A percentile compares a stretch with the other conserved stretches of the same genome.
phyloP scores from a whole-genome alignment of 2,329 filamentous ascomycete species.

The Botryotinia calthae region DNA sequence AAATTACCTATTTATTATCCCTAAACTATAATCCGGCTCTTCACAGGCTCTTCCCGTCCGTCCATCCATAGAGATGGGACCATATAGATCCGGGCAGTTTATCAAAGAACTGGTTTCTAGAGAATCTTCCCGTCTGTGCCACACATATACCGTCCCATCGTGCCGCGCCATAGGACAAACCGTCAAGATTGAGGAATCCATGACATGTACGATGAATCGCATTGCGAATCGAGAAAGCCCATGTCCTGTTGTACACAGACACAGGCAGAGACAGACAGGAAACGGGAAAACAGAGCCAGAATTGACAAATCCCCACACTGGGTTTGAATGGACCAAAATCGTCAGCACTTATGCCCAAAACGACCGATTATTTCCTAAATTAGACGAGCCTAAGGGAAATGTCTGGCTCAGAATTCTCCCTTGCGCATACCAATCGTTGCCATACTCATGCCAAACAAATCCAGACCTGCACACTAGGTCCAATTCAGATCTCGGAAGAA shows the following conservation, averaged over 20 bases:
- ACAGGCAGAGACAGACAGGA: background rate
- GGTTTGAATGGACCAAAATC: background rate
- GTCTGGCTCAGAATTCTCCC: background rate
- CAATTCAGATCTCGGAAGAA: background rate
- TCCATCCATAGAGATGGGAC: background rate
- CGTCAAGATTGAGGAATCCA: background rate
- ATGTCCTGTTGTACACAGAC: background rate
- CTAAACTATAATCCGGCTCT: background rate
- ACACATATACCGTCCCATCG: background rate
- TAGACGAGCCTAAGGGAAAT: background rate
- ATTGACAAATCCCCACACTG: background rate
- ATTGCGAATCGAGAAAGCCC: background rate
- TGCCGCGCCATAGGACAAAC: background rate
- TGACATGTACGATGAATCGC: background rate
- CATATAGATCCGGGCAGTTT: background rate
- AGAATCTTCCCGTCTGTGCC: background rate
- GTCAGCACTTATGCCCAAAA: background rate
- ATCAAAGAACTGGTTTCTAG: background rate
- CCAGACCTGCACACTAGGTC: background rate
- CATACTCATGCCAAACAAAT: background rate
- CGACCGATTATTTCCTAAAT: background rate
- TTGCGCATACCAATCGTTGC: conserved; percentile 1
- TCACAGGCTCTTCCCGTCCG: background rate
- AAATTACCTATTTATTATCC: background rate
- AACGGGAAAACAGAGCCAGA: background rate